Conservation (phyloP, 2,329 filamentous ascomycete species). For the Aspergillus piperis region DNA sequence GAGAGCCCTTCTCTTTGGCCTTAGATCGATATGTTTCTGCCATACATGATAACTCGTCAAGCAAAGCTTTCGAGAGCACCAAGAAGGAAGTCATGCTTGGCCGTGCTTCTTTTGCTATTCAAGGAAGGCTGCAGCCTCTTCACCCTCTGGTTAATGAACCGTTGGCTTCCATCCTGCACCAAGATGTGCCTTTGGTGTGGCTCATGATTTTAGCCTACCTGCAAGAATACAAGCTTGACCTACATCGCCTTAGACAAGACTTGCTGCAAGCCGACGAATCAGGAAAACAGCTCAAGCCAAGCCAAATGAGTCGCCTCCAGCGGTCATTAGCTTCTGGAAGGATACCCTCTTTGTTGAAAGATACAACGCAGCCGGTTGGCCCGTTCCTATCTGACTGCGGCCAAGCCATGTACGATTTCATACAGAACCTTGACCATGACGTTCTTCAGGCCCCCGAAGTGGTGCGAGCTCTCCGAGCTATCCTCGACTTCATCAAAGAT, state of each 20-base stretch:
- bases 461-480: conserved; percentile 30
- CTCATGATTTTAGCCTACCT: conserved; percentile 36
- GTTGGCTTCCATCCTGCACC: conserved; percentile 30
- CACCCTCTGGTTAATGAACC: conserved; percentile 46
- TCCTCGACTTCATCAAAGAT: conserved; percentile 52
- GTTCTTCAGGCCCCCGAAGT: conserved; percentile 28
- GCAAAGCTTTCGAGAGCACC: conserved; percentile 30
- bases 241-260: conserved; percentile 37
- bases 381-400: conserved; percentile 42
- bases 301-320: conserved; percentile 45
- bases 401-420: conserved; percentile 37
- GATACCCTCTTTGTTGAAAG: conserved; percentile 45
- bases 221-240: conserved; percentile 40
- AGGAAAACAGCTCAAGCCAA: conserved; percentile 40
- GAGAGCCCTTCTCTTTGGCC: conserved; percentile 20
- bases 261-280: conserved; percentile 35
- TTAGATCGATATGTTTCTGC: conserved; percentile 36
- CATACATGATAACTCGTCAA: conserved; percentile 33
- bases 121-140: conserved; percentile 34
- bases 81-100: conserved; percentile 27
- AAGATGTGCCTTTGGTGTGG: conserved; percentile 22
- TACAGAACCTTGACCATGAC: conserved; percentile 33
- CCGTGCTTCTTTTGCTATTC: conserved; percentile 28
- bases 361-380: conserved; percentile 43
- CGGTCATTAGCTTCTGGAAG: conserved; percentile 44